These are phyloP conservation scores for Heterococcus sp. DNA, from an alignment of 108 stramenopile genomes.

Conservation along the genomic window DNA sequence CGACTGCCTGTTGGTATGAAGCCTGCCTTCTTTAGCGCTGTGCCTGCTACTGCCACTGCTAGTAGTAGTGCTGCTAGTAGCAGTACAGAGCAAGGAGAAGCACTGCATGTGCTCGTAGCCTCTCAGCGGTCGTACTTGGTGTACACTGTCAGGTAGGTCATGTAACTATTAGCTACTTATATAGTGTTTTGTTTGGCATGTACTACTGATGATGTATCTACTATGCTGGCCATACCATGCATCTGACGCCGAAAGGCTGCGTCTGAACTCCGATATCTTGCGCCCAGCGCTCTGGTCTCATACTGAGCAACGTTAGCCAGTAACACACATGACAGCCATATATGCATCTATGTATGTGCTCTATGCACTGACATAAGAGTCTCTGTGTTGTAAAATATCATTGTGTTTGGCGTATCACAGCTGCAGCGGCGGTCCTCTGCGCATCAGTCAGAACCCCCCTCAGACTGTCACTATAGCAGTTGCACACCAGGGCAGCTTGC, in stretches of 20 bases:
- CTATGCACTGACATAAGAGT: background rate
- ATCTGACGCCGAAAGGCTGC: background rate
- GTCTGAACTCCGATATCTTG: background rate
- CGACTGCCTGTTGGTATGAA: conserved; percentile 9
- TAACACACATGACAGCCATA: too few species aligned
- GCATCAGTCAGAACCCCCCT: background rate
- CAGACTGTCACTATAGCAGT: conserved; percentile 6
- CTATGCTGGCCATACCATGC: background rate
- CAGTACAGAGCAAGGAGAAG: too few species aligned
- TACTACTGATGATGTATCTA: background rate
- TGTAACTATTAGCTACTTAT: background rate
- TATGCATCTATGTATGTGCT: too few species aligned
- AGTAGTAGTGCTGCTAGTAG: too few species aligned
- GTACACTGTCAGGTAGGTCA: conserved; percentile 4
- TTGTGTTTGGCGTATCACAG: background rate
- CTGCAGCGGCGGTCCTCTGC: background rate
- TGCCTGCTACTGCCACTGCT: background rate
- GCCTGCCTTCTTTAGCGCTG: background rate
- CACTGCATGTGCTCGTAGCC: conserved; percentile 4
- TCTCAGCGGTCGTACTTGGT: conserved; percentile 18
- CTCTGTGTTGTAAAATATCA: background rate
- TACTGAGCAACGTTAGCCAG: too few species aligned
- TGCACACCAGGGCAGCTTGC: conserved; percentile 25
- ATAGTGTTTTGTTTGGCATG: background rate
- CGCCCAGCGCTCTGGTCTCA: too few species aligned